Evolutionary conservation across 2,329 filamentous ascomycete species (phyloP).

Genomic region (Clonostachys rhizophaga): DNA sequence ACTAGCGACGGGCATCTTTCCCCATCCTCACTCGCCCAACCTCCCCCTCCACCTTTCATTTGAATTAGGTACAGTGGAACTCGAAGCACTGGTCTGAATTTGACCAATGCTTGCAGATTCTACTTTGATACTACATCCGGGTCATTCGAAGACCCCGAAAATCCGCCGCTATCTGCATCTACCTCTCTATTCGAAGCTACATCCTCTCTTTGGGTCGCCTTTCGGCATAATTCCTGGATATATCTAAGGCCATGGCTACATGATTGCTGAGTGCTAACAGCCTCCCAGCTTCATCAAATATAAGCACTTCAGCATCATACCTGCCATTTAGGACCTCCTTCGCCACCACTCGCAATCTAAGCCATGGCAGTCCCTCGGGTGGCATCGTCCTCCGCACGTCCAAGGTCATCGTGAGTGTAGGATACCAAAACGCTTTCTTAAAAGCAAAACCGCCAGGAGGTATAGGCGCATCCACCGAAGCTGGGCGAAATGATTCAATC

Average conservation of each 20-base stretch:
- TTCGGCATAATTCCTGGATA: conserved; percentile 10
- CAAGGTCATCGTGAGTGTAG: conserved; percentile 69
- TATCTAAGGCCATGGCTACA: conserved; percentile 19
- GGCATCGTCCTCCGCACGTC: conserved; percentile 74
- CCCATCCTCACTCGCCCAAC: too few species aligned
- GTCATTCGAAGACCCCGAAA: too few species aligned
- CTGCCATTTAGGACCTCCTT: conserved; percentile 68
- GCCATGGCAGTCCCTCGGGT: conserved; percentile 64
- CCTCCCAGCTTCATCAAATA: conserved; percentile 44
- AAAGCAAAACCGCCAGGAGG: conserved; percentile 10
- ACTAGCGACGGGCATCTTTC: too few species aligned
- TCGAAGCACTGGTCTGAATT: too few species aligned
- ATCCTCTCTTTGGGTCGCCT: conserved; percentile 5
- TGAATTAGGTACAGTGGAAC: too few species aligned
- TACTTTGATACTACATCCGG: too few species aligned
- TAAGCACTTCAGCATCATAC: conserved; percentile 68
- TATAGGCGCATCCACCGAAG: conserved; percentile 8
- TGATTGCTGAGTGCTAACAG: conserved; percentile 22
- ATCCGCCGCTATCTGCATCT: too few species aligned
- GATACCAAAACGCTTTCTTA: conserved; percentile 60
- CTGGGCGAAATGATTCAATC: conserved; percentile 44
- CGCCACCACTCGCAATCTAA: conserved; percentile 60
- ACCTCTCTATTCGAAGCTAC: too few species aligned
- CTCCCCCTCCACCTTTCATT: too few species aligned
- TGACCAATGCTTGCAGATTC: too few species aligned